Conservation (phyloP, 805 yeast genomes). For the Ogataea neopini region DNA sequence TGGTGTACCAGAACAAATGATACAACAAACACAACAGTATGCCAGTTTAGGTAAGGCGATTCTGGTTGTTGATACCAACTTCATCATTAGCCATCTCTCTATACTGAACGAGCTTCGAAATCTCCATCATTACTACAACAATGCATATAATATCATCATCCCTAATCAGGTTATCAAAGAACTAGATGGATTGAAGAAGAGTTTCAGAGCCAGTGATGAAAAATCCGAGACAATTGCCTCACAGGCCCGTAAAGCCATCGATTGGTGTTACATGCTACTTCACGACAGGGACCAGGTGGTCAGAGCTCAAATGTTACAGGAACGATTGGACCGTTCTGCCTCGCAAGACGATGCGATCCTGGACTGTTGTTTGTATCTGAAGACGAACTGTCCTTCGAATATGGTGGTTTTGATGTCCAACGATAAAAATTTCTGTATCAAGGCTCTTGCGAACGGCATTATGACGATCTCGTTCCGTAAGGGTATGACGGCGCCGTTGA, state of each 20-base stretch:
- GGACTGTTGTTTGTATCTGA: constrained; percentile 77
- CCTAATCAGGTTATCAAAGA: constrained; percentile 75
- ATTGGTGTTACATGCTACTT: constrained; percentile 69
- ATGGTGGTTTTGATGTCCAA: constrained; percentile 71
- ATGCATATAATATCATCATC: constrained; percentile 50
- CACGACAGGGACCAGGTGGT: constrained; percentile 54
- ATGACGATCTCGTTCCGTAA: constrained; percentile 59
- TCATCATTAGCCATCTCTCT: constrained; percentile 66
- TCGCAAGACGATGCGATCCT: constrained; percentile 78
- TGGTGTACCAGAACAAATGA: background rate
- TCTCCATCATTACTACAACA: constrained; percentile 42
- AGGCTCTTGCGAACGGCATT: constrained; percentile 67
- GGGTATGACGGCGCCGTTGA: constrained; percentile 45
- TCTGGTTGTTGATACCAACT: constrained; percentile 81
- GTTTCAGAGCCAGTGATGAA: constrained; percentile 19
- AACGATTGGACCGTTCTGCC: constrained; percentile 47
- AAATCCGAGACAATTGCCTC: constrained; percentile 28
- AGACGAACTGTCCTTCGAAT: constrained; percentile 34
- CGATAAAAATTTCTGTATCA: constrained; percentile 79
- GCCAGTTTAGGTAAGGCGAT: too few species aligned
- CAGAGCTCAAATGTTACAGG: constrained; percentile 62
- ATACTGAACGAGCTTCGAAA: constrained; percentile 54
- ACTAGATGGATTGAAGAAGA: constrained; percentile 76
- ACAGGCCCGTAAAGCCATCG: constrained; percentile 68
- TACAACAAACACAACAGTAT: background rate